Evolutionary conservation across 108 stramenopile species (phyloP), one percentile per base, ranked within the genome.

Genomic region (Skeletonema costatum): DNA sequence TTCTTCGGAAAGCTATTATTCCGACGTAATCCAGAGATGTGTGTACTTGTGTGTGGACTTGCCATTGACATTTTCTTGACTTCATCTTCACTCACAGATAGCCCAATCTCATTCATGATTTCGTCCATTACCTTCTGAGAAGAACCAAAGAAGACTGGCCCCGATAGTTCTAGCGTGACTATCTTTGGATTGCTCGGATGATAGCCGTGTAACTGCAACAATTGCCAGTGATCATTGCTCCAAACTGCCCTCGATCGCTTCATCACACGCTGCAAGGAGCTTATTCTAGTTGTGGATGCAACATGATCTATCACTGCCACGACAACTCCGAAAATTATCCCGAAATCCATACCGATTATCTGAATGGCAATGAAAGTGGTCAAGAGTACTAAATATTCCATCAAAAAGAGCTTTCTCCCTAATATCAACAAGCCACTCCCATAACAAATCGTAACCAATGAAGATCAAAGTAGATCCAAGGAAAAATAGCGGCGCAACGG

Each of bases 291-390:
- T 12, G 90, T 91, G 1, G 89, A 85, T 25, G 91, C 78, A 7
- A 90, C 91, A 73, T 93, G 87, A 69, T 96, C 94, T 17, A 91
- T 86, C 31, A 96, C 73, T 14, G 91, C 86, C 38, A 93, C 75
- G 31, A 96, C 69, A 8, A 85, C 75, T 13, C 84, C 84, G 39
- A 85, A 80, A 1, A 81, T 2, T 32, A 85, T 80, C 8, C 84
- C 84, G 41, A 77, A 76, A 31, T 85, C 84, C 66, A 85, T 85
- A 0, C 84, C 84, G 58, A 81, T 80, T 3, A 81, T 56, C 32
- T 85, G 84, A 64, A 85, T 85, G 7, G 84, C 80, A 12, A 81
- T 68, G 60, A 85, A 85, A 1, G 84, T 85, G 2, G 61, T 31
- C 4, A 85, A 33, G 3, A 85, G 42, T 25, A 85, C 71, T 2